Evolutionary conservation across 768 basidiomycete genomes (phyloP).

Genomic region (Tricholoma terreum): DNA sequence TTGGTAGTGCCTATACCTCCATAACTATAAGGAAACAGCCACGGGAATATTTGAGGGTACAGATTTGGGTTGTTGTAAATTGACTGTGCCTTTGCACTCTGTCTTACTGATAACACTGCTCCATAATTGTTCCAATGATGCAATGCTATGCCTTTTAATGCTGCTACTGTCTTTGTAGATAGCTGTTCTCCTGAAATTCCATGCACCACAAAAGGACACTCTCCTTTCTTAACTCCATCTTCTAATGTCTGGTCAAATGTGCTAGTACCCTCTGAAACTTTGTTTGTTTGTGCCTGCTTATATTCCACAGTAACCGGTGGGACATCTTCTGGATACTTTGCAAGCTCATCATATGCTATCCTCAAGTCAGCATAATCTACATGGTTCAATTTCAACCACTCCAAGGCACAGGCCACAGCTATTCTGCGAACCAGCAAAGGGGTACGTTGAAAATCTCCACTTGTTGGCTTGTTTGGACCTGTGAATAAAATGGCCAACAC

Average conservation of each 20-base stretch:
- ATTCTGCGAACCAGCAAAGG: not conserved
- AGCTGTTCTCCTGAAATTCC: slow-evolving; percentile 28
- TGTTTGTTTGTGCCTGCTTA: slow-evolving; percentile 14
- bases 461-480: slow-evolving; percentile 23
- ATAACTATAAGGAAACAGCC: slow-evolving; percentile 39
- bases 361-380: slow-evolving; percentile 27
- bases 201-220: slow-evolving; percentile 37
- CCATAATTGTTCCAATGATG: slow-evolving; percentile 21
- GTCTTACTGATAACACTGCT: slow-evolving; percentile 26
- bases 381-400: slow-evolving; percentile 37
- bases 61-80: slow-evolving; percentile 31
- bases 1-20: slow-evolving; percentile 17
- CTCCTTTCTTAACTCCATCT: slow-evolving; percentile 26
- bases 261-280: slow-evolving; percentile 22
- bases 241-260: slow-evolving; percentile 25
- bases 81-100: slow-evolving; percentile 16
- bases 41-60: slow-evolving; percentile 41
- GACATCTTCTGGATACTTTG: slow-evolving; percentile 18
- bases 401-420: slow-evolving; percentile 18
- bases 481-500: slow-evolving; percentile 32
- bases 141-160: slow-evolving; percentile 23
- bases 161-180: slow-evolving; percentile 12
- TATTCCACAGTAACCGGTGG: slow-evolving; percentile 25
- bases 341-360: slow-evolving; percentile 26
- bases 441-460: slow-evolving; percentile 16